These are phyloP conservation scores for Zoysia japonica DNA, from an alignment of 176 grass and related monocot species.

Conservation along the genomic window DNA sequence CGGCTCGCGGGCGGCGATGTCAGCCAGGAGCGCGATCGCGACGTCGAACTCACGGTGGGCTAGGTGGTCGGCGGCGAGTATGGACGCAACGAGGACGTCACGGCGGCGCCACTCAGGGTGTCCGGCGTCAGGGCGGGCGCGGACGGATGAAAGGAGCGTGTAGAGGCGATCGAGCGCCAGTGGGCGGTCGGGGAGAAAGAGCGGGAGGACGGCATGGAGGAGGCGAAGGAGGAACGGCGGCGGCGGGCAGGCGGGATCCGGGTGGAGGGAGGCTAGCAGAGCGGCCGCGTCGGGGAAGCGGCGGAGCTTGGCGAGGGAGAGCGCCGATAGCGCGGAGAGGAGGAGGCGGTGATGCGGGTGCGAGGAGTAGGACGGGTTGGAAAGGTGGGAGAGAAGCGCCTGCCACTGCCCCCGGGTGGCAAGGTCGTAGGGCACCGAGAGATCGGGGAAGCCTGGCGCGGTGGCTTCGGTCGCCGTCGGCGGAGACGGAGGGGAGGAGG, in stretches of 20 bases:
- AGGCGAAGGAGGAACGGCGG: constrained; percentile 78
- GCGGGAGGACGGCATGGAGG: constrained; percentile 73
- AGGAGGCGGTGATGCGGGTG: constrained; percentile 80
- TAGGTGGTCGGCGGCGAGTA: constrained; percentile 81
- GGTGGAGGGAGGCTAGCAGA: constrained; percentile 67
- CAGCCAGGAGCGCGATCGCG: constrained; percentile 58
- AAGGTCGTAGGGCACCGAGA: constrained; percentile 66
- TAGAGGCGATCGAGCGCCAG: constrained; percentile 87
- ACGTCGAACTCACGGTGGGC: constrained; percentile 93
- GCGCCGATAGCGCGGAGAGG: constrained; percentile 65
- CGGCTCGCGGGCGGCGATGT: constrained; percentile 53
- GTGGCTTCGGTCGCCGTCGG: constrained; percentile 24
- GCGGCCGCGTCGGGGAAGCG: constrained; percentile 72
- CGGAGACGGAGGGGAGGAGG: constrained; percentile 8
- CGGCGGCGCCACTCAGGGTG: constrained; percentile 63
- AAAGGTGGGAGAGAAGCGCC: constrained; percentile 42
- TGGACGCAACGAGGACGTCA: constrained; percentile 50
- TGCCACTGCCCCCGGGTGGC: constrained; percentile 86
- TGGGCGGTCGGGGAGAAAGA: constrained; percentile 67
- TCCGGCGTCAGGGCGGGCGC: constrained; percentile 42
- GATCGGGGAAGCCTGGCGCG: constrained; percentile 42
- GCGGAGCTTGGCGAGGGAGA: constrained; percentile 82
- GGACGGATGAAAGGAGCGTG: constrained; percentile 75
- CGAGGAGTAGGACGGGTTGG: constrained; percentile 41
- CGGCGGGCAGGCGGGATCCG: constrained; percentile 54